A percentile compares a stretch with the other conserved stretches of the same genome.
These are phyloP conservation scores for Solanum stenotomum DNA, from an alignment of 257 asterid genomes.

Conservation along the genomic window DNA sequence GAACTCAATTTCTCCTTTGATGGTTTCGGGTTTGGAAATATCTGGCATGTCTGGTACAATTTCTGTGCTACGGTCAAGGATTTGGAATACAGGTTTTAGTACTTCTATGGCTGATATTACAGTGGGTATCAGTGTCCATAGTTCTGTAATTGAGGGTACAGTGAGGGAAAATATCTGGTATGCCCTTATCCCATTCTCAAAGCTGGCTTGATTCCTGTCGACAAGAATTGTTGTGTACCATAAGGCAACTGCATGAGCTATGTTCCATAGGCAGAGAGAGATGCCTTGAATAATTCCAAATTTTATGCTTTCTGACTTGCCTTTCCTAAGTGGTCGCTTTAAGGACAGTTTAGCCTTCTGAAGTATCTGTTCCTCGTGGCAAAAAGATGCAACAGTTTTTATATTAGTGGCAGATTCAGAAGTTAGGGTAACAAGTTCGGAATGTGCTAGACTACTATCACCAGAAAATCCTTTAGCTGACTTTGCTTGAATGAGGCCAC, in stretches of 20 bases:
- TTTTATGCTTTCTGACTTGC: constrained; percentile 54
- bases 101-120: constrained; percentile 64
- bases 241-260: constrained; percentile 75
- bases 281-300: constrained; percentile 66
- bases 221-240: constrained; percentile 67
- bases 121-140: constrained; percentile 74
- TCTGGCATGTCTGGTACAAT: constrained; percentile 53
- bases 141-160: constrained; percentile 74
- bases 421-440: constrained; percentile 60
- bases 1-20: constrained; percentile 50
- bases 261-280: constrained; percentile 73
- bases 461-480: constrained; percentile 77
- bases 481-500: constrained; percentile 77
- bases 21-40: constrained; percentile 21
- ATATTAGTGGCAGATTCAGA: constrained; percentile 68
- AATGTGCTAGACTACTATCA: constrained; percentile 43
- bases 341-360: constrained; percentile 40
- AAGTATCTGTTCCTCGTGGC: constrained; percentile 57
- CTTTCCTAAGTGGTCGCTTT: constrained; percentile 34
- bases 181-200: constrained; percentile 59
- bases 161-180: constrained; percentile 77
- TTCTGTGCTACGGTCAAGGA: constrained; percentile 52
- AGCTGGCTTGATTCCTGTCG: constrained; percentile 47
- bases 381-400: constrained; percentile 62
- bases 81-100: constrained; percentile 56